These are phyloP conservation scores for Phytophthora crassamura DNA, from an alignment of 352 stramenopile species.

Conservation along the genomic window DNA sequence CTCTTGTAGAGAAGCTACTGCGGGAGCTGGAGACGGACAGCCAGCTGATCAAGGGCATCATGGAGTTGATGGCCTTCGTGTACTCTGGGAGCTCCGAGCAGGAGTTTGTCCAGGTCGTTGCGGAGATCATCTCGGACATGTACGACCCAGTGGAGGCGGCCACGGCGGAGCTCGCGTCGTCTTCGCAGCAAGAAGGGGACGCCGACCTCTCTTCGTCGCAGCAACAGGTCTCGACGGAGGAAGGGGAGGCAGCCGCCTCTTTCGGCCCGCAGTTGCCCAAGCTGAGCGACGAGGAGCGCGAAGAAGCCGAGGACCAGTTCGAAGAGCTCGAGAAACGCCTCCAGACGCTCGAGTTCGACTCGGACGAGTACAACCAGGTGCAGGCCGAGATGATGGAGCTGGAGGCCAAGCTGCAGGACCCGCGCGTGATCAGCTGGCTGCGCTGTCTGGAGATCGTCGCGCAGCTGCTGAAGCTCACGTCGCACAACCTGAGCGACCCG, in stretches of 20 bases:
- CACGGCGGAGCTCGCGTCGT: constrained; percentile 18
- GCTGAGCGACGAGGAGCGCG: constrained; percentile 61
- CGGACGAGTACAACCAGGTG: constrained; percentile 62
- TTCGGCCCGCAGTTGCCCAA: constrained; percentile 37
- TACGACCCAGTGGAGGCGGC: constrained; percentile 70
- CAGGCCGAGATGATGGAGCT: constrained; percentile 73
- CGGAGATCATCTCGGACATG: constrained; percentile 80
- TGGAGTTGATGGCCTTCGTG: constrained; percentile 81
- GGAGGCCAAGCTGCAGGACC: constrained; percentile 75
- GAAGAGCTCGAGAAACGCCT: constrained; percentile 70
- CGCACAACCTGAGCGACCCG: constrained; percentile 69
- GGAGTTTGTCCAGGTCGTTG: constrained; percentile 81
- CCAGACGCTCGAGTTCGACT: constrained; percentile 64
- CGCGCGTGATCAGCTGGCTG: constrained; percentile 69
- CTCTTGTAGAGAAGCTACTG: constrained; percentile 58
- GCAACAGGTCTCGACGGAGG: constrained; percentile 33
- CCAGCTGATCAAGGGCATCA: constrained; percentile 67
- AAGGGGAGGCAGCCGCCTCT: constrained; percentile 28
- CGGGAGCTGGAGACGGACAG: constrained; percentile 63
- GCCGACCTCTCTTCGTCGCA: constrained; percentile 24
- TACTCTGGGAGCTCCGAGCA: constrained; percentile 72
- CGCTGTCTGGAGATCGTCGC: constrained; percentile 79
- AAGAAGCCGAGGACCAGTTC: constrained; percentile 59
- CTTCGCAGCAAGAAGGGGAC: constrained; percentile 24
- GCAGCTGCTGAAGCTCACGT: constrained; percentile 77